Percentiles rank a stretch among this genome's conserved stretches.
phyloP scores from a whole-genome alignment of 2,329 filamentous ascomycete species.

The Sporothrix curviconia region DNA sequence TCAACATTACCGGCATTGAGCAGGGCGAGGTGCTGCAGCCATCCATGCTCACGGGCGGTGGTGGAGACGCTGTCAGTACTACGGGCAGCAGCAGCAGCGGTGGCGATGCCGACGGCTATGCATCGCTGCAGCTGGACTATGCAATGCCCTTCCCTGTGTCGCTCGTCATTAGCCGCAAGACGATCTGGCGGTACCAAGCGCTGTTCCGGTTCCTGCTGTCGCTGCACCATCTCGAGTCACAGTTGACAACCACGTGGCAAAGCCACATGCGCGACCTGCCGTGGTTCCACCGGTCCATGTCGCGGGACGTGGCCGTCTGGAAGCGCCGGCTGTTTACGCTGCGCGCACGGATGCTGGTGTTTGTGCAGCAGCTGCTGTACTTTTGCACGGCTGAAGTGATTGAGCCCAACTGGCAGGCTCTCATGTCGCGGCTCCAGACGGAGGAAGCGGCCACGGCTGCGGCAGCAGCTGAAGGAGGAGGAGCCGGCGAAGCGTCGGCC shows the following conservation, averaged over 20 bases:
- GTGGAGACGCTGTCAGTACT: conserved; percentile 64
- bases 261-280: conserved; percentile 73
- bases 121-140: conserved; percentile 90
- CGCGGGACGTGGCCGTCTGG: conserved; percentile 75
- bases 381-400: conserved; percentile 97
- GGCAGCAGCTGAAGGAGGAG: conserved; percentile 14
- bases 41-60: conserved; percentile 58
- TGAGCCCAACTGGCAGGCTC: conserved; percentile 90
- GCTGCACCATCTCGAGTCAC: conserved; percentile 79
- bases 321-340: conserved; percentile 89
- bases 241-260: conserved; percentile 83
- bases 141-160: conserved; percentile 91
- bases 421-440: conserved; percentile 79
- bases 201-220: conserved; percentile 92
- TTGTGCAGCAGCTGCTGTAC: conserved; percentile 92
- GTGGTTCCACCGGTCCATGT: conserved; percentile 76
- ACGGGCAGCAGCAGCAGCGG: conserved; percentile 77
- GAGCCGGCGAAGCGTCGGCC: conserved; percentile 24
- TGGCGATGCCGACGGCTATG: conserved; percentile 83
- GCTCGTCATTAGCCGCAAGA: conserved; percentile 91
- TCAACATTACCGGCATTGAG: conserved; percentile 93
- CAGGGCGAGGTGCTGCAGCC: conserved; percentile 77
- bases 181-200: conserved; percentile 92
- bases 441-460: conserved; percentile 36
- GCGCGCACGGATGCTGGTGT: conserved; percentile 89